Conservation (phyloP, 352 stramenopile genomes). For the Pythium plurisporium region DNA sequence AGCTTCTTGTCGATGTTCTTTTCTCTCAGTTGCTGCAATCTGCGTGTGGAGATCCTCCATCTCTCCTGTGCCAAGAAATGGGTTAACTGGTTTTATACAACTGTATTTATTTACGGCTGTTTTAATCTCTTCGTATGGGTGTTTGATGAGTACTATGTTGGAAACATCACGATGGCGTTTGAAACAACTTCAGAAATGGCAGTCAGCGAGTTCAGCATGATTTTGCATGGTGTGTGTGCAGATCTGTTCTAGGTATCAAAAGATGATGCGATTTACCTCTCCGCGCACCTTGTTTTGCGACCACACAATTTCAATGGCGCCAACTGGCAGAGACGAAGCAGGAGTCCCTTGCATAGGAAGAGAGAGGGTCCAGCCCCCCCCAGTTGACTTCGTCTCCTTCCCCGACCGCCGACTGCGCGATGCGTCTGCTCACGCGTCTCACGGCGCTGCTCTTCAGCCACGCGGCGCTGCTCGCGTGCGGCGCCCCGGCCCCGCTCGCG, state of each 20-base stretch:
- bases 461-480: conserved; percentile 1
- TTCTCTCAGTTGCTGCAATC: too few relatives aligned
- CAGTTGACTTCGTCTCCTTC: not conserved
- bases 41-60: too few relatives aligned
- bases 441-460: conserved; percentile 14
- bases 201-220: too few relatives aligned
- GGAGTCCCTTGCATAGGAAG: not conserved
- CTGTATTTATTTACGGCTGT: conserved; percentile 25
- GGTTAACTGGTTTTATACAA: conserved; percentile 24
- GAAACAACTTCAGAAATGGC: too few relatives aligned
- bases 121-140: too few relatives aligned
- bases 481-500: not conserved
- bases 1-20: too few relatives aligned
- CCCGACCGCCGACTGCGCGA: not conserved
- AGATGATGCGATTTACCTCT: too few relatives aligned
- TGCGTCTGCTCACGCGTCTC: conserved; percentile 14
- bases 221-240: not conserved
- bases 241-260: conserved; percentile 2
- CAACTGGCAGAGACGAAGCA: conserved; percentile 24
- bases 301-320: conserved; percentile 8
- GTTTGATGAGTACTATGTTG: too few relatives aligned
- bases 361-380: not conserved
- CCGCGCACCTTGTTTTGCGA: conserved; percentile 9
- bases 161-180: not conserved
- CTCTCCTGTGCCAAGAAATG: conserved; percentile 3